phyloP scores from a whole-genome alignment of 371 early-diverging fungal species.

The Syncephalastrum monosporum region DNA sequence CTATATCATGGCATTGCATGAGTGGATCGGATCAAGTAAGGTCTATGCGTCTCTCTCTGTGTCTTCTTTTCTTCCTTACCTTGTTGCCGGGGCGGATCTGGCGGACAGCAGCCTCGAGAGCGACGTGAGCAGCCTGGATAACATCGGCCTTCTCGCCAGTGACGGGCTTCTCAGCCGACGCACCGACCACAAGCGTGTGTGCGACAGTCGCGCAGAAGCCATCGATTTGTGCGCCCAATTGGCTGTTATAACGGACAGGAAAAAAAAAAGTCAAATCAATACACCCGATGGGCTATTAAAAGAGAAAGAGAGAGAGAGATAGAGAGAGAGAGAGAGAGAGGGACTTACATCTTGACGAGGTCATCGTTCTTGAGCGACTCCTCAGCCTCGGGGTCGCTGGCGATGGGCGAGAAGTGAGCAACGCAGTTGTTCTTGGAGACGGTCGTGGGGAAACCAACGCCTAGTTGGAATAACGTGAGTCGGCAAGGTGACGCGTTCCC shows the following conservation, averaged over 20 bases:
- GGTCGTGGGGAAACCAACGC: constrained; percentile 88
- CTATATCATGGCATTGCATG: constrained; percentile 10
- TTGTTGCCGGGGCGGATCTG: constrained; percentile 86
- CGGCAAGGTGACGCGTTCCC: not conserved
- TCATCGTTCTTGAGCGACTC: constrained; percentile 74
- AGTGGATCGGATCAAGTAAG: not conserved
- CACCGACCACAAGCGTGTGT: constrained; percentile 89
- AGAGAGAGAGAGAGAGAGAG: not conserved
- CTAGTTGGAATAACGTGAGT: constrained; percentile 31
- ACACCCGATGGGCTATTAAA: not conserved
- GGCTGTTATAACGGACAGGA: constrained; percentile 36
- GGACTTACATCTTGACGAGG: constrained; percentile 82
- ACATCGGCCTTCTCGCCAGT: constrained; percentile 90
- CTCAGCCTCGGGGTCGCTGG: constrained; percentile 59
- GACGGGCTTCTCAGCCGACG: constrained; percentile 72
- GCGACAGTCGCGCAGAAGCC: constrained; percentile 89
- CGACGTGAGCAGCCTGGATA: constrained; percentile 84
- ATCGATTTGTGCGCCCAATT: constrained; percentile 95
- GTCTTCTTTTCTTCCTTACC: constrained; percentile 23
- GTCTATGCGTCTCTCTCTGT: not conserved
- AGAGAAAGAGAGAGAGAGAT: not conserved
- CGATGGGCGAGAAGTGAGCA: constrained; percentile 82
- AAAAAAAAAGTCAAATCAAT: constrained; percentile 5
- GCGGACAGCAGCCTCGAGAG: constrained; percentile 81
- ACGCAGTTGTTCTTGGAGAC: constrained; percentile 85